Base-by-base conservation (phyloP, 2,329 filamentous ascomycete genomes). In the Fusarium tjaetaba region DNA sequence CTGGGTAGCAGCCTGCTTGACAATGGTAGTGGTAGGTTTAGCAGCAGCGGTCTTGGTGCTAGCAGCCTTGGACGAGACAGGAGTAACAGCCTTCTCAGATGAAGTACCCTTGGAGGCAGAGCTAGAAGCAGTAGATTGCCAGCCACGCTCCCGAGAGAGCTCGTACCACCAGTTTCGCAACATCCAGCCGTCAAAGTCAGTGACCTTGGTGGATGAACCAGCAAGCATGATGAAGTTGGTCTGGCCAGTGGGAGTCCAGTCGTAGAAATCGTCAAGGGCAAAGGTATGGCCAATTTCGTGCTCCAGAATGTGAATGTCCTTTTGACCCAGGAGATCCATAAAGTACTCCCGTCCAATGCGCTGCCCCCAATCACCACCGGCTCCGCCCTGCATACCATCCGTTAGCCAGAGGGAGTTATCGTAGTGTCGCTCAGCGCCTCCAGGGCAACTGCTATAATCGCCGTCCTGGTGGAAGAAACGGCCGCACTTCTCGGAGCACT, bases 161-260 rank as follows among this genome's bases (percentile, higher is more conserved):
- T 81, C 75, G 39, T 81, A 78, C 84, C 84, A 86, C 84, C 84
- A 86, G 74, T 86, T 84, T 4, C 84, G 76, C 52, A 83, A 75
- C 85, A 86, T 86, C 85, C 85, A 86, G 26, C 82, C 84, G 59
- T 86, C 85, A 55, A 87, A 87, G 46, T 87, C 84, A 5, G 85
- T 87, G 26, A 86, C 80, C 52, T 80, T 66, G 26, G 73, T 78
- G 2, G 85, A 78, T 51, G 81, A 82, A 8, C 85, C 85, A 53
- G 85, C 84, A 49, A 81, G 73, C 85, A 87, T 86, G 70, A 86
- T 80, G 77, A 86, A 86, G 74, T 79, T 83, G 13, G 76, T 74
- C 38, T 83, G 72, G 11, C 84, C 84, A 11, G 79, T 79, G 1
- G 85, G 84, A 26, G 81, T 84, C 84, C 84, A 86, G 76, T 85